phyloP scores from a whole-genome alignment of 495 filamentous ascomycete genomes.

The Aspergillus sclerotioniger region DNA sequence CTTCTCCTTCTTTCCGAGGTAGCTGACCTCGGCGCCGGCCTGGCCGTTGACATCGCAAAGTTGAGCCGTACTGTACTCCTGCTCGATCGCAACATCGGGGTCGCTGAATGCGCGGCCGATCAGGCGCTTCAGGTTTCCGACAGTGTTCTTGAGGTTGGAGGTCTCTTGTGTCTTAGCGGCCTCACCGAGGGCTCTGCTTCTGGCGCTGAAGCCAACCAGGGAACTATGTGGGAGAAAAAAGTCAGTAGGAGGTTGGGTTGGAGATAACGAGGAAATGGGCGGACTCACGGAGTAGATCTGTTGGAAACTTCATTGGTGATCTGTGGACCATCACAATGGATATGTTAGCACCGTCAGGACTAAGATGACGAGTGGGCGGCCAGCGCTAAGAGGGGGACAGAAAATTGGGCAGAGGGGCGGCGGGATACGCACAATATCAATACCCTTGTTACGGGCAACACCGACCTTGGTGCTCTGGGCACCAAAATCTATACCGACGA shows the following conservation, averaged over 20 bases:
- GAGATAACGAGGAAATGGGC: not conserved
- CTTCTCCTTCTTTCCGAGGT: constrained; percentile 90
- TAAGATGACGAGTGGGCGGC: not conserved
- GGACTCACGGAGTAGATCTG: constrained; percentile 83
- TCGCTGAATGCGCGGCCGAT: constrained; percentile 82
- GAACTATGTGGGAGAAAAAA: constrained; percentile 57
- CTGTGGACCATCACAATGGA: constrained; percentile 47
- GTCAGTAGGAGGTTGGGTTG: constrained; percentile 24
- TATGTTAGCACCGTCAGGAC: constrained; percentile 21
- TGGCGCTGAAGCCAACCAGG: constrained; percentile 91
- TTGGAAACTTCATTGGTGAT: constrained; percentile 99
- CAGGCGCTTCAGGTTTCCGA: constrained; percentile 86
- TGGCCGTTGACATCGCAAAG: constrained; percentile 90
- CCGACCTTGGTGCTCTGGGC: constrained; percentile 96
- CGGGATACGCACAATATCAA: constrained; percentile 87
- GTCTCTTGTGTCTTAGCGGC: constrained; percentile 97
- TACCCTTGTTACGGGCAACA: constrained; percentile 95
- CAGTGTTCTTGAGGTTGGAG: constrained; percentile 98
- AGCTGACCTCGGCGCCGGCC: constrained; percentile 91
- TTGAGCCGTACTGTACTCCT: constrained; percentile 82
- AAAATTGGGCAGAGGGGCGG: constrained; percentile 21
- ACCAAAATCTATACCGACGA: constrained; percentile 93
- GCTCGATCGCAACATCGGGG: constrained; percentile 88
- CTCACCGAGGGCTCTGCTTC: constrained; percentile 90
- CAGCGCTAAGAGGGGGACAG: not conserved